Percentiles rank a stretch among this genome's conserved stretches.
Conservation (phyloP, 495 filamentous ascomycete genomes). For the Penicillium steckii region DNA sequence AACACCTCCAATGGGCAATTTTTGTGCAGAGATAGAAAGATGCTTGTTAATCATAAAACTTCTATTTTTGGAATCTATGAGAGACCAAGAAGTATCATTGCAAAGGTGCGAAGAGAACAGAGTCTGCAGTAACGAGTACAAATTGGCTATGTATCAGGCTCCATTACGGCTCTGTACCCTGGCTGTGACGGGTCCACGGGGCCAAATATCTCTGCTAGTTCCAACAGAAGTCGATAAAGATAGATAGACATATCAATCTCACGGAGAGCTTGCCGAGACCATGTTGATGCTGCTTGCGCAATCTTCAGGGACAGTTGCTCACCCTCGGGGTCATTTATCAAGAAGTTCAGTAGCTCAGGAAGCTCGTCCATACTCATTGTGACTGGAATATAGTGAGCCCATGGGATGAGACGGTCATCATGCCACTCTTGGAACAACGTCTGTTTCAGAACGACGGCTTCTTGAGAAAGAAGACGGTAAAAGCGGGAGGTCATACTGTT, state of each 20-base stretch:
- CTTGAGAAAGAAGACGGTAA: constrained; percentile 45
- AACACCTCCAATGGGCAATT: no score
- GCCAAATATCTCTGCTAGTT: constrained; percentile 27
- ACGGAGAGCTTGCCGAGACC: constrained; percentile 37
- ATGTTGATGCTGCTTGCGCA: constrained; percentile 39
- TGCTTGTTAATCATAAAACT: no score
- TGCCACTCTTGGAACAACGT: constrained; percentile 58
- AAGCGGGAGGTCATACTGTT: constrained; percentile 53
- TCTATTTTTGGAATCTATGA: no score
- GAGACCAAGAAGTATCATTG: no score
- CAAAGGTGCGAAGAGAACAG: no score
- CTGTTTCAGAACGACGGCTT: constrained; percentile 43
- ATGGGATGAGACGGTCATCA: constrained; percentile 52
- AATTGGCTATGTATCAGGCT: no score
- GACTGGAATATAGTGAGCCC: constrained; percentile 54
- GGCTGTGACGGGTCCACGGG: background rate
- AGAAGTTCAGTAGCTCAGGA: constrained; percentile 39
- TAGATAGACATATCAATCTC: constrained; percentile 39
- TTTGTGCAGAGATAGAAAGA: no score
- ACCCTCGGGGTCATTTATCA: constrained; percentile 33
- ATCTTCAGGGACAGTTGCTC: constrained; percentile 34
- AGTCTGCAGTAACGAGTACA: no score
- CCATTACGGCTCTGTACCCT: no score
- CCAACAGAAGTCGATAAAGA: constrained; percentile 40
- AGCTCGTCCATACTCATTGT: constrained; percentile 46